Conservation (phyloP, 2,329 filamentous ascomycete genomes). For the Periconia sp. region DNA sequence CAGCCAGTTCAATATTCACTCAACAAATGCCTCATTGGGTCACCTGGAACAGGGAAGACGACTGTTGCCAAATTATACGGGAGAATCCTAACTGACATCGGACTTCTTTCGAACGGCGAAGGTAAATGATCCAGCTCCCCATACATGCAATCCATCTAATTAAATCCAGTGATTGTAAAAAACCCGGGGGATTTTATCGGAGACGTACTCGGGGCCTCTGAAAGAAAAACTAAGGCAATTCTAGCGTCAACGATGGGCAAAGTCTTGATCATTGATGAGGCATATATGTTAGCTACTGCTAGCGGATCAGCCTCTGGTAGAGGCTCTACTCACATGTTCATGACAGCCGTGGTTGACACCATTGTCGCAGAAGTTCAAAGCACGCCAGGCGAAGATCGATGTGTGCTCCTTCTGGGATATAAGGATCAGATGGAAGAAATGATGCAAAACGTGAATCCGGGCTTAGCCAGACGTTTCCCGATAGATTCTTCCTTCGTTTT, state of each 20-base stretch:
- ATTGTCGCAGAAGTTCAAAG: constrained; percentile 77
- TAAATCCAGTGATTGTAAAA: constrained; percentile 66
- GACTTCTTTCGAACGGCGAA: constrained; percentile 71
- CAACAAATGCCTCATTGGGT: constrained; percentile 73
- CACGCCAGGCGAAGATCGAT: constrained; percentile 72
- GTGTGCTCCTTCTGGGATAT: constrained; percentile 75
- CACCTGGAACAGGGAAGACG: constrained; percentile 78
- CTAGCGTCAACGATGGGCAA: constrained; percentile 71
- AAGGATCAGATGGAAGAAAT: constrained; percentile 72
- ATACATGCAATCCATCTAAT: constrained; percentile 15
- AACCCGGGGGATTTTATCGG: constrained; percentile 78
- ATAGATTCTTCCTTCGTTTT: constrained; percentile 69
- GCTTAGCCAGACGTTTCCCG: constrained; percentile 70
- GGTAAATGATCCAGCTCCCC: constrained; percentile 48
- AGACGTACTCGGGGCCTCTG: constrained; percentile 66
- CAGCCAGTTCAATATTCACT: constrained; percentile 65
- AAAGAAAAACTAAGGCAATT: constrained; percentile 74
- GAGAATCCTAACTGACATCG: constrained; percentile 69
- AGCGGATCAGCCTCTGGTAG: too few relatives aligned
- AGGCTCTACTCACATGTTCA: constrained; percentile 57
- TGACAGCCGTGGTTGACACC: constrained; percentile 72
- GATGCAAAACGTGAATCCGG: constrained; percentile 77
- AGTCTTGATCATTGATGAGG: constrained; percentile 81
- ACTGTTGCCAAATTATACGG: constrained; percentile 77
- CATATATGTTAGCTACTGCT: constrained; percentile 68